Evolutionary conservation across 2,329 filamentous ascomycete genomes (phyloP), one percentile per base, ranked within the genome.

Genomic region (Drechmeria coniospora): DNA sequence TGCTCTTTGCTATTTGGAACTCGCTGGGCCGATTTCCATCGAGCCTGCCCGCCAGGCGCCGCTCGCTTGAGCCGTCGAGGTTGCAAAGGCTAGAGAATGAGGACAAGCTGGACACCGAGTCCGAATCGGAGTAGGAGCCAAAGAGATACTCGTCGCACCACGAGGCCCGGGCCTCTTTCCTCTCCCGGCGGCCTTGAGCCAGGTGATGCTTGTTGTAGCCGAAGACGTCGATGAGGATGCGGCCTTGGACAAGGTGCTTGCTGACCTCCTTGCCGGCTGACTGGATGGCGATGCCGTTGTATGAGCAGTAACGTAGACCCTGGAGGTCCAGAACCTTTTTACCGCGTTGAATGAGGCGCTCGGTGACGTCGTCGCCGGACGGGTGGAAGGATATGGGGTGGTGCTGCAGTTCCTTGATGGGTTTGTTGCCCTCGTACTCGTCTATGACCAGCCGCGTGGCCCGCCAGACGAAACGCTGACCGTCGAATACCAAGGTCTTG

Each of bases 131-230:
- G 13, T 26, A 20, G 4, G 23, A 29, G 8, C 23, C 26, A 8
- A 18, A 15, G 19, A 29, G 31, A 9, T 16, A 24, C 7, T 20
- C 7, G 7, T 33, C 32, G 15, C 47, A 45, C 8, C 36, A 41
- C 23, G 40, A 35, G 6, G 41, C 41, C 2, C 45, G 34, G 0
- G 43, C 43, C 26, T 55, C 46, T 20, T 43, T 45, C 11, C 38
- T 42, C 33, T 58, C 55, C 8, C 53, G 46, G 25, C 44, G 46
- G 8, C 50, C 53, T 34, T 47, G 43, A 0, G 47, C 38, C 3
- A 52, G 41, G 19, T 57, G 45, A 34, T 57, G 51, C 37, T 56
- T 59, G 33, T 56, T 54, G 40, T 54, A 59, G 6, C 59, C 56
- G 6, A 47, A 36, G 5, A 54, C 47, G 23, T 62, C 56, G 23